These are phyloP conservation scores for Sporisorium iseilematis-ciliati DNA, from an alignment of 1,284 basidiomycete genomes.

Conservation along the genomic window DNA sequence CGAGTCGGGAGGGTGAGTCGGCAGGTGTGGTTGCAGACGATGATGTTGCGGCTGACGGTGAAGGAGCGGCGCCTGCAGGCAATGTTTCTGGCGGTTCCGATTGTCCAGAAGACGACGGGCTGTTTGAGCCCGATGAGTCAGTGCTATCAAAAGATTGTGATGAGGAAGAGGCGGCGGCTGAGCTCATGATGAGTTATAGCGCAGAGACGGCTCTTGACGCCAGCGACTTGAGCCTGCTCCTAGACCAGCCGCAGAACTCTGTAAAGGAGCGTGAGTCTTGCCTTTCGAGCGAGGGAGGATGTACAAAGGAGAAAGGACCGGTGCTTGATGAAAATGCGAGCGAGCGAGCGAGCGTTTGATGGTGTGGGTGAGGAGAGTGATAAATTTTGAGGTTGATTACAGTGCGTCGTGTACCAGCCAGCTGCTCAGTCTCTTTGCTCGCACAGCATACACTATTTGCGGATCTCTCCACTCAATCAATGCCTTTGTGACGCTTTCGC, in stretches of 20 bases:
- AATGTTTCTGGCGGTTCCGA: conserved; percentile 36
- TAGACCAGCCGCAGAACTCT: neutral
- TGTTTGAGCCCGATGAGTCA: conserved; percentile 2
- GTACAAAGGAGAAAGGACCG: no score
- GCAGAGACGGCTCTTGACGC: neutral
- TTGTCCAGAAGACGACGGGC: conserved; percentile 7
- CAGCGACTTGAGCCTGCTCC: conserved; percentile 6
- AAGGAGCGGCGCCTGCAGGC: neutral
- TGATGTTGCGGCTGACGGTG: neutral
- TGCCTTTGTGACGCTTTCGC: neutral
- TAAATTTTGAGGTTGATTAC: no score
- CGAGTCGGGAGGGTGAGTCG: conserved; percentile 39
- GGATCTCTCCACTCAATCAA: conserved; percentile 28
- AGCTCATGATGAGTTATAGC: conserved; percentile 19
- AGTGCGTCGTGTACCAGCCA: no score
- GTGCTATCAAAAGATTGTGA: conserved; percentile 12
- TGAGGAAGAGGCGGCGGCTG: conserved; percentile 20
- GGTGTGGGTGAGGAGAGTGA: no score
- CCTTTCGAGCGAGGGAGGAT: no score
- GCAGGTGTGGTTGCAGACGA: conserved; percentile 1
- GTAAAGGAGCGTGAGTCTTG: neutral
- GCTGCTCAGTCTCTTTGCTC: neutral
- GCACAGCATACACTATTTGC: conserved; percentile 1
- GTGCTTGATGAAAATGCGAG: no score
- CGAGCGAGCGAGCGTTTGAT: no score